A percentile compares a stretch with the other conserved stretches of the same genome.
These are phyloP conservation scores for Pseudogymnoascus sp. DNA, from an alignment of 2,329 filamentous ascomycete genomes.

Conservation along the genomic window DNA sequence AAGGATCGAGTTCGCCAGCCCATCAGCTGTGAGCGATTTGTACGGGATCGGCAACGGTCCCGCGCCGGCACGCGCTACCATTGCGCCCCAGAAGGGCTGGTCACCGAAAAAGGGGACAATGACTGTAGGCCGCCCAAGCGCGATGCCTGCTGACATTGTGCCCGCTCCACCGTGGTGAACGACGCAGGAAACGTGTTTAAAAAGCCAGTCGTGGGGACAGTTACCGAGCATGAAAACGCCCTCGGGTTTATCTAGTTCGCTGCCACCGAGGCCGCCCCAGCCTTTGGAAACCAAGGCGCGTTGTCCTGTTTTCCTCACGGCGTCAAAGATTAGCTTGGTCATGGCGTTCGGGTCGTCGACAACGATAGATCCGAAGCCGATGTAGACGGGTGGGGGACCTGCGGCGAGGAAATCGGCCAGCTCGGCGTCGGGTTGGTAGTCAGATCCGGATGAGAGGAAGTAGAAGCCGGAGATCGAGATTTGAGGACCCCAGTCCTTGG, in stretches of 20 bases:
- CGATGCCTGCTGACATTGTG: slow-evolving; percentile 74
- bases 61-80: slow-evolving; percentile 62
- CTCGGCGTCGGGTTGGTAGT: slow-evolving; percentile 56
- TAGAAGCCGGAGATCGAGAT: slow-evolving; percentile 68
- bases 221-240: slow-evolving; percentile 75
- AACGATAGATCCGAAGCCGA: slow-evolving; percentile 74
- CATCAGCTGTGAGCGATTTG: slow-evolving; percentile 58
- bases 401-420: slow-evolving; percentile 57
- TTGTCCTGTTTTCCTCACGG: slow-evolving; percentile 54
- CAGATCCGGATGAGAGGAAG: slow-evolving; percentile 58
- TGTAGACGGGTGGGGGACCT: slow-evolving; percentile 66
- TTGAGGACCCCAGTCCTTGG: slow-evolving; percentile 62
- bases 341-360: slow-evolving; percentile 64
- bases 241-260: slow-evolving; percentile 58
- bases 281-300: slow-evolving; percentile 75
- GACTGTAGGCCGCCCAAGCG: slow-evolving; percentile 67
- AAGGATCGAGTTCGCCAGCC: slow-evolving; percentile 54
- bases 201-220: slow-evolving; percentile 79
- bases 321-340: slow-evolving; percentile 62
- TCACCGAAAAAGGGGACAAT: slow-evolving; percentile 80
- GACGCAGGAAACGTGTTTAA: slow-evolving; percentile 68
- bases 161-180: slow-evolving; percentile 81
- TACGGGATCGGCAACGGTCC: slow-evolving; percentile 62
- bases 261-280: slow-evolving; percentile 73
- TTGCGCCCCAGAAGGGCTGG: slow-evolving; percentile 72